phyloP scores from a whole-genome alignment of 2,329 filamentous ascomycete species.

The Tolypocladium pustulatum region DNA sequence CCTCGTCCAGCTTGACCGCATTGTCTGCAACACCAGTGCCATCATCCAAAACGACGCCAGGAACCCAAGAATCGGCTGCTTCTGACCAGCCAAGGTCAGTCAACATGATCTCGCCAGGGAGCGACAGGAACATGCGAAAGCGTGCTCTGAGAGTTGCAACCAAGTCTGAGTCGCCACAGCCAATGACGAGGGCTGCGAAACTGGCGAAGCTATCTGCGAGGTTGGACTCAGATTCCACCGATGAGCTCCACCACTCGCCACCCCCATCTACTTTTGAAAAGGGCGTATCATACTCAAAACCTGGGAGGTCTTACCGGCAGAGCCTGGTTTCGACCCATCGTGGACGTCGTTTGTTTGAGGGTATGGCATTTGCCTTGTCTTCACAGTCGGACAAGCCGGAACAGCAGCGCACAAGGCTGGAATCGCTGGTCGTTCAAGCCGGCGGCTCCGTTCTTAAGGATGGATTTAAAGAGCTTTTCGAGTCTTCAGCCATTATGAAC shows the following conservation, averaged over 20 bases:
- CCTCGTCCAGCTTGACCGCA: conserved; percentile 29
- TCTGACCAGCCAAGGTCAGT: conserved; percentile 12
- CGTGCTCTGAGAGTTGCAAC: conserved; percentile 6
- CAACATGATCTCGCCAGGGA: conserved; percentile 13
- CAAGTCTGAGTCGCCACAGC: conserved; percentile 17
- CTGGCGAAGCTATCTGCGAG: conserved; percentile 14
- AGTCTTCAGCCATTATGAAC: conserved; percentile 27
- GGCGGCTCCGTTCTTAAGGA: conserved; percentile 63
- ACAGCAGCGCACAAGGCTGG: conserved; percentile 35
- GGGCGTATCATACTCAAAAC: conserved; percentile 20
- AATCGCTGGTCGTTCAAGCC: conserved; percentile 53
- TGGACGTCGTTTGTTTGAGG: conserved; percentile 47
- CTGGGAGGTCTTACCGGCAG: conserved; percentile 14
- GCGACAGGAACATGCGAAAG: conserved; percentile 8
- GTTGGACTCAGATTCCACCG: conserved; percentile 32
- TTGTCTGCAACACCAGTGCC: conserved; percentile 27
- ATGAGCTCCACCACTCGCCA: conserved; percentile 35
- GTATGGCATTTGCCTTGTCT: conserved; percentile 83
- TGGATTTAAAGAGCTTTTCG: conserved; percentile 77
- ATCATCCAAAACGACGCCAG: conserved; percentile 25
- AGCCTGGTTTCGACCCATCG: conserved; percentile 14
- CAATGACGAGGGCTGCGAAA: conserved; percentile 9
- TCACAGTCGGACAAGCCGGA: conserved; percentile 39
- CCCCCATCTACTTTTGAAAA: conserved; percentile 25
- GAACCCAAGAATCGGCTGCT: conserved; percentile 19